phyloP scores from a whole-genome alignment of 208 protist genomes.

The Leishmania lainsoni region DNA sequence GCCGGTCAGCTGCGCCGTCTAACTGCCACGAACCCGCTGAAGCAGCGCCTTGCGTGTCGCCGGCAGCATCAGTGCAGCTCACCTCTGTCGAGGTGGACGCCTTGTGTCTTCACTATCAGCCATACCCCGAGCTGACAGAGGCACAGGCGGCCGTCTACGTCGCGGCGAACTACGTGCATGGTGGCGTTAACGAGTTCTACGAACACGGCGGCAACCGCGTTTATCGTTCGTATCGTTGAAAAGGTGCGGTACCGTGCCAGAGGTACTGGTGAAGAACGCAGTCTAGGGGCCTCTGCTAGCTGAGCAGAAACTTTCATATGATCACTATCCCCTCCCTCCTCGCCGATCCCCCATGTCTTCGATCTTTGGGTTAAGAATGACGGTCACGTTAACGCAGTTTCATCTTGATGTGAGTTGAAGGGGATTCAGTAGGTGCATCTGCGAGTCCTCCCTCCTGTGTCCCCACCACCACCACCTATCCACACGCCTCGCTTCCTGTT shows the following conservation, averaged over 20 bases:
- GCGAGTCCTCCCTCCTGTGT: not conserved
- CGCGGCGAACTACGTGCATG: slow-evolving; percentile 75
- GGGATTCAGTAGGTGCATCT: not conserved
- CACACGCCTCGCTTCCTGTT: not conserved
- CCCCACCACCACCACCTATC: not conserved
- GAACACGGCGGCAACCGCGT: slow-evolving; percentile 69
- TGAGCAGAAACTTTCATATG: not conserved
- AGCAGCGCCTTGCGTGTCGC: not conserved
- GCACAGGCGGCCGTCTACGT: slow-evolving; percentile 73
- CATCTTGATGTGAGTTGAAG: not conserved
- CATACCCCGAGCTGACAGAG: slow-evolving; percentile 65
- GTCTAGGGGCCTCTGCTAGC: not conserved
- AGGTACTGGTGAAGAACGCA: not conserved
- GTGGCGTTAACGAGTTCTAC: slow-evolving; percentile 82
- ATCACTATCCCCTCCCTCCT: not conserved
- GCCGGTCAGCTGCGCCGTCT: not conserved
- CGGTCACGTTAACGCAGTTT: not conserved
- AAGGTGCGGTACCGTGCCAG: no score
- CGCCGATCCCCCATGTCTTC: not conserved
- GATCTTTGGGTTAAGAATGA: not conserved
- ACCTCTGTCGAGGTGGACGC: slow-evolving; percentile 52
- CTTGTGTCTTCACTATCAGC: slow-evolving; percentile 60
- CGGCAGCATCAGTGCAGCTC: slow-evolving; percentile 1
- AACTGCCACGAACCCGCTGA: not conserved
- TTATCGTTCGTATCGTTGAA: slow-evolving; percentile 60